Percentiles rank a stretch among this genome's conserved stretches.
phyloP scores from a whole-genome alignment of 1,139 yeast species.

The Scheffersomyces segobiensis region DNA sequence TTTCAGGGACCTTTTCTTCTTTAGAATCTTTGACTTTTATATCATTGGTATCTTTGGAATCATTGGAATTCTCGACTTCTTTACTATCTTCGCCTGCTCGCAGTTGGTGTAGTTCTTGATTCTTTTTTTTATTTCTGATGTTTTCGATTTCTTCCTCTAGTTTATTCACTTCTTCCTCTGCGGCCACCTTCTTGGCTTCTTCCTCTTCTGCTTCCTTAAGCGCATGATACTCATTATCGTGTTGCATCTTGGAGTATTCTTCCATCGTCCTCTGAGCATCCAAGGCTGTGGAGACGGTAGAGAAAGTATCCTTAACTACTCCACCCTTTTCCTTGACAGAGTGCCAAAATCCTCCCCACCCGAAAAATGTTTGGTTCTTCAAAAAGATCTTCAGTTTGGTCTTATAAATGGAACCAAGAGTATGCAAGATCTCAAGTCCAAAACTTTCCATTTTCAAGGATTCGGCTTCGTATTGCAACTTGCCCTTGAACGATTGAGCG shows the following conservation, averaged over 20 bases:
- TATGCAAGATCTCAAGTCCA: slow-evolving; percentile 85
- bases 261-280: slow-evolving; percentile 91
- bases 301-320: slow-evolving; percentile 80
- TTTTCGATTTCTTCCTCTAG: slow-evolving; percentile 23
- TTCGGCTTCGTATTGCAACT: slow-evolving; percentile 82
- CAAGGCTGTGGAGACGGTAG: slow-evolving; percentile 78
- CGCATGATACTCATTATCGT: slow-evolving; percentile 52
- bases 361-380: slow-evolving; percentile 64
- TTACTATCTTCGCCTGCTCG: slow-evolving; percentile 8
- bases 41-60: slow-evolving; percentile 6
- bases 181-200: slow-evolving; percentile 24
- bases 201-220: slow-evolving; percentile 38
- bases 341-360: slow-evolving; percentile 83
- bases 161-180: slow-evolving; percentile 31
- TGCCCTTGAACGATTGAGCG: slow-evolving; percentile 64
- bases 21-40: slow-evolving; percentile 3
- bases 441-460: slow-evolving; percentile 90
- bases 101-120: slow-evolving; percentile 7
- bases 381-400: slow-evolving; percentile 63
- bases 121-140: slow-evolving; percentile 14
- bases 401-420: slow-evolving; percentile 77
- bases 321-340: slow-evolving; percentile 86
- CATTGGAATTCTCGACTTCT: slow-evolving; percentile 1
- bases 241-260: slow-evolving; percentile 73
- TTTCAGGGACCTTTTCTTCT: slow-evolving; percentile 33